These are phyloP conservation scores for Calonectria naviculata DNA, from an alignment of 2,329 filamentous ascomycete species.

Conservation along the genomic window DNA sequence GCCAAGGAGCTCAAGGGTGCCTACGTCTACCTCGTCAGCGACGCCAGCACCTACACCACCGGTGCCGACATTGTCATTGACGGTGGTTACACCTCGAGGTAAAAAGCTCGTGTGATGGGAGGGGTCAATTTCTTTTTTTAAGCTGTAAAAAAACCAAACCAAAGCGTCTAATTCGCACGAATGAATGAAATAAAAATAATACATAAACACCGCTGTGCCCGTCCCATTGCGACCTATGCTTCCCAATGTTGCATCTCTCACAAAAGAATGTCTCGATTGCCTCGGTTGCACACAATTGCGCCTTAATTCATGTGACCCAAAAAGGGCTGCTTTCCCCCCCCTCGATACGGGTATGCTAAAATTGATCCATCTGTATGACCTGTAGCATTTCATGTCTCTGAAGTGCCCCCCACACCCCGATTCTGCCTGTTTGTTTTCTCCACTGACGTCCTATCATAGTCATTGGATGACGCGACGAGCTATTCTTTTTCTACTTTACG, in stretches of 20 bases:
- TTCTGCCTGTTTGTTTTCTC: not conserved
- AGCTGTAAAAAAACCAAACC: not conserved
- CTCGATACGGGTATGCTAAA: not conserved
- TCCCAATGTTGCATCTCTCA: not conserved
- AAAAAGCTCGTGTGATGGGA: not conserved
- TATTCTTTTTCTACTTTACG: not conserved
- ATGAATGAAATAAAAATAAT: conserved; percentile 3
- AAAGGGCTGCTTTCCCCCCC: not conserved
- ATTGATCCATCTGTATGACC: not conserved
- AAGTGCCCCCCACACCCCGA: not conserved
- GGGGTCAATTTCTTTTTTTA: not conserved
- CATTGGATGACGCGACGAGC: not conserved
- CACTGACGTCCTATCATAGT: not conserved
- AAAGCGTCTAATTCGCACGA: conserved; percentile 4
- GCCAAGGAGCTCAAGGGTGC: conserved; percentile 74
- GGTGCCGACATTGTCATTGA: conserved; percentile 62
- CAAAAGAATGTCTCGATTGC: not conserved
- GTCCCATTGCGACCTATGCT: not conserved
- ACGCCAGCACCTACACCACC: conserved; percentile 62
- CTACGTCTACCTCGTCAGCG: conserved; percentile 64
- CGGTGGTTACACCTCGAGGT: conserved; percentile 42
- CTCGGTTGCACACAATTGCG: not conserved
- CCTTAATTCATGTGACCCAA: not conserved
- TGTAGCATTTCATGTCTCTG: not conserved
- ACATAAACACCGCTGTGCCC: not conserved